Conservation (phyloP, 768 basidiomycete genomes). For the Austroboletus eburneus region DNA sequence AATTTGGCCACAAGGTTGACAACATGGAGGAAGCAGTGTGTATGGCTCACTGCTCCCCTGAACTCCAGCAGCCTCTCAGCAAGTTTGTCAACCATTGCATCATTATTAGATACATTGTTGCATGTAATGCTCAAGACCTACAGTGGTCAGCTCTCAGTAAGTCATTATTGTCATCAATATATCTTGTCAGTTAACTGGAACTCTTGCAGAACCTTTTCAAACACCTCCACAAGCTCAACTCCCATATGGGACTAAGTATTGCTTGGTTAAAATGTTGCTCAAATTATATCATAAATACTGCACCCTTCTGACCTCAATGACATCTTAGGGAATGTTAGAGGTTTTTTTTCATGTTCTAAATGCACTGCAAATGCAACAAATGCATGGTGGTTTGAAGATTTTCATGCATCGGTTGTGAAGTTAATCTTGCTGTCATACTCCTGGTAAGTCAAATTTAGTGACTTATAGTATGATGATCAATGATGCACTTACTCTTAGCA, state of each 20-base stretch:
- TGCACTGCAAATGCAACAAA: background rate
- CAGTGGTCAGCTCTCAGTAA: too few relatives aligned
- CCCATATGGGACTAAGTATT: background rate
- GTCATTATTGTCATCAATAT: background rate
- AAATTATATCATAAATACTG: background rate
- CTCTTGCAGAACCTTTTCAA: constrained; percentile 16
- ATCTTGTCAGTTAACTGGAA: constrained; percentile 19
- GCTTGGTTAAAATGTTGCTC: background rate
- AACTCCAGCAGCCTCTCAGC: constrained; percentile 19
- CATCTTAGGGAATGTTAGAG: background rate
- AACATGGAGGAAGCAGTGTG: constrained; percentile 38
- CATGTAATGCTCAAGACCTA: constrained; percentile 20
- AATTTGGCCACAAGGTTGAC: constrained; percentile 29
- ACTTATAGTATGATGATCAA: too few relatives aligned
- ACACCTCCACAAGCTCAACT: background rate
- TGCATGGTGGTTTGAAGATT: background rate
- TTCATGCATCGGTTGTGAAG: background rate
- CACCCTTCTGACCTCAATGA: background rate
- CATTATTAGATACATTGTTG: constrained; percentile 28
- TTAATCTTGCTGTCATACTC: background rate
- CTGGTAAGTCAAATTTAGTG: background rate
- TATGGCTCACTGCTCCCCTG: constrained; percentile 21
- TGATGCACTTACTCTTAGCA: background rate
- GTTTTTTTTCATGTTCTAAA: background rate
- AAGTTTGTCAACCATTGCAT: constrained; percentile 20